A percentile compares a stretch with the other conserved stretches of the same genome.
These are phyloP conservation scores for Pochonia chlamydosporia DNA, from an alignment of 2,329 filamentous ascomycete genomes.

Conservation along the genomic window DNA sequence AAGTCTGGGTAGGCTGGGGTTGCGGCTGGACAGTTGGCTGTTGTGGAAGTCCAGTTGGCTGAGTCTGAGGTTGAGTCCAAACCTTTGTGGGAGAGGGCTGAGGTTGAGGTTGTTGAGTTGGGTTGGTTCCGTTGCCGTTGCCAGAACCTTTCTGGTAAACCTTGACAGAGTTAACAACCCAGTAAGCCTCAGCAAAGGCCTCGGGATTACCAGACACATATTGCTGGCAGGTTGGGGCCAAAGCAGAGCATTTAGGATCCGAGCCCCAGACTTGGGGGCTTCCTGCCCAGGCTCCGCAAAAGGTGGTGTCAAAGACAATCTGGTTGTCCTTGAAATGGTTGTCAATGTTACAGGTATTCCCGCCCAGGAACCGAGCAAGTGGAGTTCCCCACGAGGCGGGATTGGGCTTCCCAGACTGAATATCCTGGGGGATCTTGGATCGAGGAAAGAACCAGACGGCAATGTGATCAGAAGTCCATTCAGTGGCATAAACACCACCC, in stretches of 20 bases:
- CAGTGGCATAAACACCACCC: slow-evolving; percentile 67
- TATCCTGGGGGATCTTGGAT: slow-evolving; percentile 56
- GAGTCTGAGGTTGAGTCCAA: background rate
- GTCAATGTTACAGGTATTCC: slow-evolving; percentile 65
- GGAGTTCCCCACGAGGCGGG: slow-evolving; percentile 66
- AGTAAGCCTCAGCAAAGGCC: slow-evolving; percentile 69
- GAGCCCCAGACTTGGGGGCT: slow-evolving; percentile 48
- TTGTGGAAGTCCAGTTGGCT: too few relatives aligned
- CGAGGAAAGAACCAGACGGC: slow-evolving; percentile 79
- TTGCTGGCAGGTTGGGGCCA: slow-evolving; percentile 60
- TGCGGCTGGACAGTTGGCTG: background rate
- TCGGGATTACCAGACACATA: slow-evolving; percentile 67
- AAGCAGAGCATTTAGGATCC: slow-evolving; percentile 50
- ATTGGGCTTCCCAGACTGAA: slow-evolving; percentile 53
- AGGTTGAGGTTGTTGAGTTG: background rate
- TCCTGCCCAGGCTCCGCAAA: slow-evolving; percentile 87
- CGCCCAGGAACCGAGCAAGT: slow-evolving; percentile 59
- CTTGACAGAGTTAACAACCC: slow-evolving; percentile 67
- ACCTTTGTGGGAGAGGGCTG: background rate
- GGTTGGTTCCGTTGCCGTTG: background rate
- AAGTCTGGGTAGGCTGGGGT: background rate
- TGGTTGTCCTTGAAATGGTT: slow-evolving; percentile 64
- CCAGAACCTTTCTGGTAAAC: slow-evolving; percentile 40
- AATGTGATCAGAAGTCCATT: slow-evolving; percentile 71
- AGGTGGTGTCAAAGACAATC: slow-evolving; percentile 76